These are phyloP conservation scores for Solanum aculeatissimum DNA, from an alignment of 305 asterid genomes.

Conservation along the genomic window DNA sequence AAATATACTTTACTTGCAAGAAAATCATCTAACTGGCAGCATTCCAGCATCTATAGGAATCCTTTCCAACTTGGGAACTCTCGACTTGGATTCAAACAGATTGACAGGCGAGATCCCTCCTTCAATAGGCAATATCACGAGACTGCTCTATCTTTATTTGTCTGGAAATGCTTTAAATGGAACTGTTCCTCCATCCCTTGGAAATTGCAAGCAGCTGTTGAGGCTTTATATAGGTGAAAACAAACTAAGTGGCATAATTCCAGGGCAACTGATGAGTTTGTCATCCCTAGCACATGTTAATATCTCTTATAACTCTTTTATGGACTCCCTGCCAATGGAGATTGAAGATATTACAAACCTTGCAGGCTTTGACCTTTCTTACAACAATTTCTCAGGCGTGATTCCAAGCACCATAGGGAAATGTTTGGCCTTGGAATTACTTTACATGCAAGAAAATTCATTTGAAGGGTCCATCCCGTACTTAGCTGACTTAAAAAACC, in stretches of 20 bases:
- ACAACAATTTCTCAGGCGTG: constrained; percentile 18
- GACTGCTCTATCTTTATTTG: not conserved
- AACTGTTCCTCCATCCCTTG: constrained; percentile 4
- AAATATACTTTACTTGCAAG: not conserved
- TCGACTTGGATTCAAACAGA: not conserved
- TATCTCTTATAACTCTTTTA: constrained; percentile 11
- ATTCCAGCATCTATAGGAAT: constrained; percentile 14
- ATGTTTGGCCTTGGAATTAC: constrained; percentile 8
- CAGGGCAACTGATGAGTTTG: constrained; percentile 1
- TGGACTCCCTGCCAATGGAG: constrained; percentile 11
- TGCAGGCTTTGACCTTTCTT: constrained; percentile 11
- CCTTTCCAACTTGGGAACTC: constrained; percentile 3
- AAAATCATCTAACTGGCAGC: constrained; percentile 6
- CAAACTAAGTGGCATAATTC: constrained; percentile 6
- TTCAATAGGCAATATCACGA: constrained; percentile 12
- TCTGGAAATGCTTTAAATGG: constrained; percentile 7
- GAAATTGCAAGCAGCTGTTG: constrained; percentile 7
- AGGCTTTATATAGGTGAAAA: constrained; percentile 9
- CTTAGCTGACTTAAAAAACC: not conserved
- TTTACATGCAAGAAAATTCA: constrained; percentile 11
- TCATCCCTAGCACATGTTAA: constrained; percentile 1
- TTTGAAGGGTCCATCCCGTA: not conserved
- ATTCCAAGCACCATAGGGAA: constrained; percentile 11
- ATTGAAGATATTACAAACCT: constrained; percentile 13
- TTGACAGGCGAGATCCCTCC: constrained; percentile 2